Base-by-base conservation (phyloP, 331 rosid genomes). In the Quercus lobata region DNA sequence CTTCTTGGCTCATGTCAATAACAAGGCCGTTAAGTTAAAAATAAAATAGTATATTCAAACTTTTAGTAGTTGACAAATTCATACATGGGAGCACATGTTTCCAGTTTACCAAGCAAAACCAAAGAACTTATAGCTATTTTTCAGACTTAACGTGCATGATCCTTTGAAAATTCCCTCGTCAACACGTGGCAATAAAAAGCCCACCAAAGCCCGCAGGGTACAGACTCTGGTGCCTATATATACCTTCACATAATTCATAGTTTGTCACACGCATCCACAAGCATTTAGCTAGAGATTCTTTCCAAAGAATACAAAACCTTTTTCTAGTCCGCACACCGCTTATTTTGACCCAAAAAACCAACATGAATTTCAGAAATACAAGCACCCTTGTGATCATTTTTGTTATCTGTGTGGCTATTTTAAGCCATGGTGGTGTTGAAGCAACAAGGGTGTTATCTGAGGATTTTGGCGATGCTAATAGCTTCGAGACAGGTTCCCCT, bases 391-490 rank as follows among this genome's bases (percentile, higher is more conserved):
- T 75, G 16, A 37, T 57, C 37, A 44, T 77, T 3, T 21, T 71
- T 35, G 15, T 71, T 15, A 6, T 71, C 22, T 17, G 11, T 1
- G 53, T 19, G 34, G 65, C 60, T 58, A 60, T 62, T 18, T 29
- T 72, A 4, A 27, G 76, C 77, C 71, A 46, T n/a, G 62, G 8
- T 6, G 49, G 76, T 9, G 83, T 53, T 18, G 69, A 46, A 18
- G 83, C 83, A 22, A 12, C 68, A 30, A 35, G 79, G 35, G 69
- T 63, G 68, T 66, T 74, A n/a, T 44, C 46, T 12, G 83, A 73
- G 32, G 78, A 63, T 65, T 73, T 73, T 24, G 52, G 15, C 3
- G 4, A 35, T 7, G 57, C 25, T 3, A 84, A 73, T 72, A 53
- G 58, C 34, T n/a, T 77, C 0, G 29, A 78, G 14, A 32, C 73